Conservation (phyloP, 106 monocot species). For the Platanthera zijinensis region DNA sequence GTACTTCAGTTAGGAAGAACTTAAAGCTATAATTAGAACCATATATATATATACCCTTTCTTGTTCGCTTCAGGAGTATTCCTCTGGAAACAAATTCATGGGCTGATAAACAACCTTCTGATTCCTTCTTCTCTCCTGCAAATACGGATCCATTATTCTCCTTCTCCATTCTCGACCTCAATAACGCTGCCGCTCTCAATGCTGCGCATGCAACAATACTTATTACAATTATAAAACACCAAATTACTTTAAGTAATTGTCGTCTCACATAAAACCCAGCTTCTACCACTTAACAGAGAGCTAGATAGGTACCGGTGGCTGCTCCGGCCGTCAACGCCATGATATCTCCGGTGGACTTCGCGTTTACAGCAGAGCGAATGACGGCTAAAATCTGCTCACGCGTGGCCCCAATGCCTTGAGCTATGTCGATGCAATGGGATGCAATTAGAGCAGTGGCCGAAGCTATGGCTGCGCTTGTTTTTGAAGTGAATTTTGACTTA, state of each 20-base stretch:
- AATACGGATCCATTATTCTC: constrained; percentile 18
- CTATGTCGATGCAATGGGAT: constrained; percentile 58
- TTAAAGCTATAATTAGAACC: not conserved
- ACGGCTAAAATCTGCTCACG: constrained; percentile 33
- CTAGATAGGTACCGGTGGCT: constrained; percentile 1
- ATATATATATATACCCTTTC: constrained; percentile 51
- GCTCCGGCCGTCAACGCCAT: constrained; percentile 34
- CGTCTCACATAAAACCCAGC: not conserved
- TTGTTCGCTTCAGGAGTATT: constrained; percentile 47
- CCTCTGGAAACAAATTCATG: constrained; percentile 37
- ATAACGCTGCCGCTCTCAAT: constrained; percentile 36
- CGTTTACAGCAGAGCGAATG: constrained; percentile 39
- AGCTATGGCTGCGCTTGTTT: constrained; percentile 24
- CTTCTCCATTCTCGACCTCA: constrained; percentile 37
- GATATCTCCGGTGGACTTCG: constrained; percentile 40
- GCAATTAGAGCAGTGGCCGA: constrained; percentile 28
- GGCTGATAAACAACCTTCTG: constrained; percentile 21
- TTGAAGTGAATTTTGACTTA: not conserved
- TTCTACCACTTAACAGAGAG: not conserved
- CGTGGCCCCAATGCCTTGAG: constrained; percentile 35
- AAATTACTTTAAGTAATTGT: not conserved
- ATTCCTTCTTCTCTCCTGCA: constrained; percentile 15
- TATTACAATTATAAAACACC: not conserved
- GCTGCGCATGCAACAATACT: constrained; percentile 17
- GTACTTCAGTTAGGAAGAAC: too few species aligned